phyloP scores from a whole-genome alignment of 352 stramenopile species.

The Elongisporangium anandrum region DNA sequence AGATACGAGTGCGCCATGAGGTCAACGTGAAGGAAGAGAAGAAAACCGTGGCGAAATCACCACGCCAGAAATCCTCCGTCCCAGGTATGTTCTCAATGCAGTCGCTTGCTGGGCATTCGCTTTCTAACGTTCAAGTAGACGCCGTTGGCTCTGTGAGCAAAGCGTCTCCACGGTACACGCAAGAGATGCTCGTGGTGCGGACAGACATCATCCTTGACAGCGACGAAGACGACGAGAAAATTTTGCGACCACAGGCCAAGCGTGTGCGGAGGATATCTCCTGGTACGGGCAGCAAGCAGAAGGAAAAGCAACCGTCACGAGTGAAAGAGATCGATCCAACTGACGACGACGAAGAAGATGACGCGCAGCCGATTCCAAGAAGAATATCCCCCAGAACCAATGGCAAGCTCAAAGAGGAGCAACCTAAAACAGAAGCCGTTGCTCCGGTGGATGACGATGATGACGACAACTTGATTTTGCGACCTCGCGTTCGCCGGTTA shows the following conservation, averaged over 20 bases:
- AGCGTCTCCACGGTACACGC: background rate
- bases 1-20: background rate
- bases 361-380: background rate
- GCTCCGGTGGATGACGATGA: background rate
- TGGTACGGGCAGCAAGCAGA: background rate
- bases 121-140: background rate
- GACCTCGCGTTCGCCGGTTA: background rate
- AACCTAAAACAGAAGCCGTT: background rate
- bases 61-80: background rate
- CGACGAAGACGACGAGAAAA: slow-evolving; percentile 5
- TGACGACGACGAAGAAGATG: background rate
- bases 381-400: background rate
- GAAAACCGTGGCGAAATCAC: background rate
- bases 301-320: background rate
- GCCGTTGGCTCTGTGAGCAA: background rate
- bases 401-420: background rate
- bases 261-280: background rate
- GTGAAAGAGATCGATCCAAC: background rate
- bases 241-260: background rate
- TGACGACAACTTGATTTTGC: background rate
- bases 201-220: slow-evolving; percentile 13
- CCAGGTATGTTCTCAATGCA: background rate
- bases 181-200: slow-evolving; percentile 10
- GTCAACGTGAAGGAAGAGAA: background rate
- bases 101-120: background rate